These are phyloP conservation scores for Delonix regia DNA, from an alignment of 306 rosid species.

Conservation along the genomic window DNA sequence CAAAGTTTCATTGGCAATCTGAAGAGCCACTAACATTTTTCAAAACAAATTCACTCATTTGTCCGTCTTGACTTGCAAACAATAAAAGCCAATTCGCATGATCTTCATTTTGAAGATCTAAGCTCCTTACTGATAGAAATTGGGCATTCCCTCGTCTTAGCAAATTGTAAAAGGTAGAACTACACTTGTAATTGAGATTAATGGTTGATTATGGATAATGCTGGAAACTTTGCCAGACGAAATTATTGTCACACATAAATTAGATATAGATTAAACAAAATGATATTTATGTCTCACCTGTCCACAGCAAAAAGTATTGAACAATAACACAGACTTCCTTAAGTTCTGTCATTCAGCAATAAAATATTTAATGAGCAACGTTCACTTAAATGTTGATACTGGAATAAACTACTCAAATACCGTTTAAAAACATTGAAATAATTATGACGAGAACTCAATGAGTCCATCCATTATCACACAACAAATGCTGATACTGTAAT, in stretches of 20 bases:
- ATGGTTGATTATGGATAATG: slow-evolving; percentile 2
- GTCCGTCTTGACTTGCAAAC: slow-evolving; percentile 30
- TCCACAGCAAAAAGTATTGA: slow-evolving; percentile 54
- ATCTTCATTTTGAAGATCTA: slow-evolving; percentile 37
- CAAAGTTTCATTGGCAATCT: background rate
- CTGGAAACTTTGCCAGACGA: slow-evolving; percentile 33
- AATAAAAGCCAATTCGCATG: slow-evolving; percentile 8
- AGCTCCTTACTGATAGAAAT: slow-evolving; percentile 36
- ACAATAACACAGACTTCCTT: slow-evolving; percentile 57
- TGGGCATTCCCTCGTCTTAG: slow-evolving; percentile 41
- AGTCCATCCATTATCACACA: slow-evolving; percentile 23
- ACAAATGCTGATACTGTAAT: too few relatives aligned
- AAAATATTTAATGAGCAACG: slow-evolving; percentile 36
- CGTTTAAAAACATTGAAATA: slow-evolving; percentile 21
- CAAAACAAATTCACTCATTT: background rate
- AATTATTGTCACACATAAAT: slow-evolving; percentile 37
- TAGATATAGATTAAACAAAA: slow-evolving; percentile 42
- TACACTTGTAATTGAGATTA: slow-evolving; percentile 26
- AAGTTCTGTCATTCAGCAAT: slow-evolving; percentile 61
- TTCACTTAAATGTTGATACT: slow-evolving; percentile 18
- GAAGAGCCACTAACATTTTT: slow-evolving; percentile 40
- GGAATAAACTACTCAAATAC: slow-evolving; percentile 34
- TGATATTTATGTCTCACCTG: slow-evolving; percentile 57
- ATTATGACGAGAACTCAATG: slow-evolving; percentile 30
- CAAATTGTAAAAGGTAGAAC: slow-evolving; percentile 39